Conservation (phyloP, 2,329 filamentous ascomycete genomes). For the Fusarium longipes region DNA sequence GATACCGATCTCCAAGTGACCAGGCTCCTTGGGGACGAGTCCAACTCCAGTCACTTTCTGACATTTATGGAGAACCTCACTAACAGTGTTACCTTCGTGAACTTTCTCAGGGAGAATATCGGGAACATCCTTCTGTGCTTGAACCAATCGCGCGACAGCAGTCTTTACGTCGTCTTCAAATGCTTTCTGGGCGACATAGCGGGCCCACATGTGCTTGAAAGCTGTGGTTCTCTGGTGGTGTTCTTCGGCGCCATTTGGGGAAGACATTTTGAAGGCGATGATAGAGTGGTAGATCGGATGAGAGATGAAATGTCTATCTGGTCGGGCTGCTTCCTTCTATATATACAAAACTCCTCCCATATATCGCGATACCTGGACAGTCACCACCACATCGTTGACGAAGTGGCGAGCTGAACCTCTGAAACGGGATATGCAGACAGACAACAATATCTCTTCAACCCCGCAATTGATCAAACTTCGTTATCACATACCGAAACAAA, state of each 20-base stretch:
- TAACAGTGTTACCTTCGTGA: background rate
- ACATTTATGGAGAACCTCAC: background rate
- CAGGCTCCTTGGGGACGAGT: background rate
- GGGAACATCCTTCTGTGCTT: background rate
- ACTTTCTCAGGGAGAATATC: background rate
- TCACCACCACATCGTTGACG: background rate
- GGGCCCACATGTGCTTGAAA: constrained; percentile 4
- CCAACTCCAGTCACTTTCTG: background rate
- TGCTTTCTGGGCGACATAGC: background rate
- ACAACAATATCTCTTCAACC: background rate
- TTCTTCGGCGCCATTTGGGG: background rate
- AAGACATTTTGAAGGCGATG: background rate
- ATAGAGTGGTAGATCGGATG: too few species aligned
- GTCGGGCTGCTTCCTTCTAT: background rate
- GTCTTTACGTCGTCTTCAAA: background rate
- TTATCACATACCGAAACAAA: constrained; percentile 3
- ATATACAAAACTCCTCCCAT: background rate
- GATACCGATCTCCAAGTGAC: background rate
- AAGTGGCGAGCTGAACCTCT: constrained; percentile 2
- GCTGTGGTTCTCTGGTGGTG: background rate
- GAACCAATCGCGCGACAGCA: background rate
- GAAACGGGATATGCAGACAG: background rate
- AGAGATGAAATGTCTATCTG: too few species aligned
- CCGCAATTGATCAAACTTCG: background rate
- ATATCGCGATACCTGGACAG: background rate